phyloP scores from a whole-genome alignment of 2,329 filamentous ascomycete species.

The Cordyceps sp. region DNA sequence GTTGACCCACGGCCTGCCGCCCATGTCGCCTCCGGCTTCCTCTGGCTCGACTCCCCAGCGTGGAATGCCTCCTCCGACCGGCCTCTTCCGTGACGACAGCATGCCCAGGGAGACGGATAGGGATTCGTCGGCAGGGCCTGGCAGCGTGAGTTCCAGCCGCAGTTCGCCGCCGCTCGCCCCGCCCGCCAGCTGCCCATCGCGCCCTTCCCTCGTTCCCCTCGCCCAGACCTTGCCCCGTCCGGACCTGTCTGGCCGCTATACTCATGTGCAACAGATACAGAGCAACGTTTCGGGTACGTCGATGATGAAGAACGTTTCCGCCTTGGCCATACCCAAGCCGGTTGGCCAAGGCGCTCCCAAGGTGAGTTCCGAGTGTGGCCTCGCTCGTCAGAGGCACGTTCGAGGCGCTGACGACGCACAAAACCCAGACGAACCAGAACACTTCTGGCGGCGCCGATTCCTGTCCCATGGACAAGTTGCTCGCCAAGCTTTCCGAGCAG shows the following conservation, averaged over 20 bases:
- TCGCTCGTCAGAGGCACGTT: neutral
- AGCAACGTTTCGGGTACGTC: slow-evolving; percentile 5
- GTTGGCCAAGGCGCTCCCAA: slow-evolving; percentile 36
- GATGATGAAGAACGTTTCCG: slow-evolving; percentile 26
- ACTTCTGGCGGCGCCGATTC: slow-evolving; percentile 17
- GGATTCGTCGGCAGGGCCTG: slow-evolving; percentile 3
- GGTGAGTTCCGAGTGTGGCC: slow-evolving; percentile 15
- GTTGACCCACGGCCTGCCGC: neutral
- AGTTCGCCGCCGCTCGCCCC: neutral
- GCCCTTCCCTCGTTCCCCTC: neutral
- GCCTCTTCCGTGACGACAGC: slow-evolving; percentile 8
- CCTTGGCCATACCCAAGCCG: slow-evolving; percentile 35
- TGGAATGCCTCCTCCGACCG: slow-evolving; percentile 4
- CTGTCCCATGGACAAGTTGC: slow-evolving; percentile 52
- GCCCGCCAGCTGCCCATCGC: neutral
- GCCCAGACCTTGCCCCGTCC: neutral
- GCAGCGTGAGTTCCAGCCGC: slow-evolving; percentile 6
- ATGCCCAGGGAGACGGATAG: slow-evolving; percentile 4
- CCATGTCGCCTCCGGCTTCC: slow-evolving; percentile 15
- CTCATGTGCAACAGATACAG: slow-evolving; percentile 4
- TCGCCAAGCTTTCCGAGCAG: slow-evolving; percentile 60
- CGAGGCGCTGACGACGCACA: no score
- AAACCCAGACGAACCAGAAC: slow-evolving; percentile 25
- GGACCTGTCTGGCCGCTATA: neutral
- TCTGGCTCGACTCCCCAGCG: slow-evolving; percentile 12